Conservation (phyloP, 2,329 filamentous ascomycete genomes). For the Sarocladium kiliense region DNA sequence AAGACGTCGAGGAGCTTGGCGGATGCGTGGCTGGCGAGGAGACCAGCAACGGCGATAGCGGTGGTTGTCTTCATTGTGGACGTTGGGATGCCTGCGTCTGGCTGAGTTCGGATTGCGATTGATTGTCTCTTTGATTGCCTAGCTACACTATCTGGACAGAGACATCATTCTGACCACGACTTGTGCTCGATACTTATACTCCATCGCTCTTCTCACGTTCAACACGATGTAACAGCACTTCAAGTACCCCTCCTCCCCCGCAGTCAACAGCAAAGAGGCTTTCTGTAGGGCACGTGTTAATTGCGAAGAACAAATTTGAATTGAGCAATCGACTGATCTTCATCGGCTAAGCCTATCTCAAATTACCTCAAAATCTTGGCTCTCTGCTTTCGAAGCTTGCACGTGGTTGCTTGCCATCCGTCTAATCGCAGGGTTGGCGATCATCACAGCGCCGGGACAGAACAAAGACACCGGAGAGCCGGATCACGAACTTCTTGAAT, state of each 20-base stretch:
- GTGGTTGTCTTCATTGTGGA: neutral
- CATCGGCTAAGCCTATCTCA: neutral
- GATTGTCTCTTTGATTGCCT: too few species aligned
- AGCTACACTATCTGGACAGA: too few species aligned
- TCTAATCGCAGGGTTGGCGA: neutral
- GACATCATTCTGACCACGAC: too few species aligned
- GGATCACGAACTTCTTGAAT: neutral
- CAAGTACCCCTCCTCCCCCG: neutral
- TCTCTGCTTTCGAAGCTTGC: neutral
- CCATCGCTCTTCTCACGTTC: too few species aligned
- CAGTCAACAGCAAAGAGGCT: neutral
- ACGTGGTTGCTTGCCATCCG: neutral
- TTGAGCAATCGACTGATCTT: neutral
- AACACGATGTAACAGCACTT: neutral
- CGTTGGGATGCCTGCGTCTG: too few species aligned
- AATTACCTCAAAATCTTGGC: neutral
- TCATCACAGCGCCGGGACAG: neutral
- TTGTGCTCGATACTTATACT: too few species aligned
- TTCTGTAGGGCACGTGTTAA: neutral
- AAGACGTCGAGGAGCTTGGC: constrained; percentile 9
- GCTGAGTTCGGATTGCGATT: too few species aligned
- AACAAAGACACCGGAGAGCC: neutral
- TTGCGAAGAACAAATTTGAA: neutral
- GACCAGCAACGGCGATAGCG: neutral
- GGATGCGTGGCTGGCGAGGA: neutral